phyloP scores from a whole-genome alignment of 1,284 basidiomycete species.

The Apiotrichum sp. region DNA sequence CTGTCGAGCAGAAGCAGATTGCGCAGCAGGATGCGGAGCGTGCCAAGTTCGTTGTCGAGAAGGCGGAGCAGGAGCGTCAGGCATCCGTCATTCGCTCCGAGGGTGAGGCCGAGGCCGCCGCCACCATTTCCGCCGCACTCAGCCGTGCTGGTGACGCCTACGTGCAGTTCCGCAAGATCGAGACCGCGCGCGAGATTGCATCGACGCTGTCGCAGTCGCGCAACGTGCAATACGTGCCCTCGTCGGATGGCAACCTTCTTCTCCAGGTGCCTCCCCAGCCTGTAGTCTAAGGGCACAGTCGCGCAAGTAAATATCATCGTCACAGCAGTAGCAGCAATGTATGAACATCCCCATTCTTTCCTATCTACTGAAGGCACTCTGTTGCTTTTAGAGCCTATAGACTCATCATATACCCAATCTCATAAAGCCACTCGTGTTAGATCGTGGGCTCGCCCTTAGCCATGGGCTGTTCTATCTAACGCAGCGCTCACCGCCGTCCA shows the following conservation, averaged over 20 bases:
- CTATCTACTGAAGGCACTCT: too few relatives aligned
- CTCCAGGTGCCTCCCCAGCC: slow-evolving; percentile 69
- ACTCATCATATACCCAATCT: too few relatives aligned
- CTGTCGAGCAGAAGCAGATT: slow-evolving; percentile 84
- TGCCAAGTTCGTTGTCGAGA: slow-evolving; percentile 95
- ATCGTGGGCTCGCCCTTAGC: too few relatives aligned
- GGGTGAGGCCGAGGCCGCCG: slow-evolving; percentile 94
- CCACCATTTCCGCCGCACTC: slow-evolving; percentile 80
- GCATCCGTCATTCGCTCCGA: slow-evolving; percentile 96
- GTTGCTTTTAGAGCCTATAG: too few relatives aligned
- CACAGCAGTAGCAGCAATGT: slow-evolving; percentile 14
- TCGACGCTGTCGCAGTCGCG: slow-evolving; percentile 64
- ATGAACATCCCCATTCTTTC: slow-evolving; percentile 13
- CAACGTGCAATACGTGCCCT: slow-evolving; percentile 84
- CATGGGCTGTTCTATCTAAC: too few relatives aligned
- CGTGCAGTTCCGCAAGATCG: slow-evolving; percentile 91
- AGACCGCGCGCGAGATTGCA: slow-evolving; percentile 89
- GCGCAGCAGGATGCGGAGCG: slow-evolving; percentile 79
- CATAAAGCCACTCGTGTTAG: too few relatives aligned
- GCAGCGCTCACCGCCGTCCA: slow-evolving; percentile 25
- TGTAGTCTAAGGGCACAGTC: slow-evolving; percentile 37
- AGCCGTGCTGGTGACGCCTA: slow-evolving; percentile 90
- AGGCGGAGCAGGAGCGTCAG: slow-evolving; percentile 96
- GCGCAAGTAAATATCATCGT: slow-evolving; percentile 1
- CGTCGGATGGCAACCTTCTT: slow-evolving; percentile 68